Evolutionary conservation across 2,329 filamentous ascomycete genomes (phyloP), one percentile per base, ranked within the genome.

Genomic region (Aspergillus vadensis): DNA sequence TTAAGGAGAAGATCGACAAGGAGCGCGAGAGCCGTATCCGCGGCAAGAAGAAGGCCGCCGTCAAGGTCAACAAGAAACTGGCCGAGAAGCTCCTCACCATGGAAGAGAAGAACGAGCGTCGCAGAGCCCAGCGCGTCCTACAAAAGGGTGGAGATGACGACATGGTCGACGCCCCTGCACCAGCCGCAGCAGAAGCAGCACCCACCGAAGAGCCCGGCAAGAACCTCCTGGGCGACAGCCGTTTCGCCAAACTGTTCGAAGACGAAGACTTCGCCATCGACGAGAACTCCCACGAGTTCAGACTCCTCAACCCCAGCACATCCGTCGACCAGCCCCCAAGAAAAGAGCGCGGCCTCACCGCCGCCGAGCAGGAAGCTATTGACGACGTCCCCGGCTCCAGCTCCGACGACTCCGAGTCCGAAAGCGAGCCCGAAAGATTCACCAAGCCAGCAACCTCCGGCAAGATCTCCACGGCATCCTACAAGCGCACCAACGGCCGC

Each of bases 1-100:
- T 99, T 69, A 92, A 94, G 76, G 91, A 96, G 73, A 97, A 94
- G 83, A 92, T 99, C 65, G 92, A 97, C 72, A 97, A 97, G 80
- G 93, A 98, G 78, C 88, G 95, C n/a, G 91, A 95, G 72, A 96
- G 89, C 74, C 86, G 95, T 67, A 98, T 99, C 71, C 87, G 95
- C 69, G 93, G 94, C 65, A 92, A 88, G 78, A 97, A 97, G 82
- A 97, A 97, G 83, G 90, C 96, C 7, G 77, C 82, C 14, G 86
- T 87, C 81, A 98, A 97, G 83, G 92, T 99, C 80, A 99, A 99
- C 73, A 80, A 84, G 61, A 83, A 79, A 65, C 76, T 88, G 50
- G 86, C 86, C n/a, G 86, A 88, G 74, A 84, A 80, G 69, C 79
- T 89, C 62, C 74, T 86, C 47, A 83, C 86, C 59, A 79, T 81